phyloP scores from a whole-genome alignment of 495 filamentous ascomycete species.

The Xylaria nigripes region DNA sequence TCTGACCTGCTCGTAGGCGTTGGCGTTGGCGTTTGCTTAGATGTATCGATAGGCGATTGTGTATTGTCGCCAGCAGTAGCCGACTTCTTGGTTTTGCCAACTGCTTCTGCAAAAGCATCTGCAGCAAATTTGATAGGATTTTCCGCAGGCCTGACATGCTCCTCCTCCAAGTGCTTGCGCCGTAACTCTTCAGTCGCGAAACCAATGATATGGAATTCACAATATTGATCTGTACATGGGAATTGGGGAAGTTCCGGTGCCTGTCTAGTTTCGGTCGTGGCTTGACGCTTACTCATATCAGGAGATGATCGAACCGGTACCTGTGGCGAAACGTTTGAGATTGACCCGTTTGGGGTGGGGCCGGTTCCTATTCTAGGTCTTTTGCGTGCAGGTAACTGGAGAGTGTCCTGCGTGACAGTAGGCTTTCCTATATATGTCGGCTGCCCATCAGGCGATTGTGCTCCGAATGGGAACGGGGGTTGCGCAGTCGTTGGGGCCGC shows the following conservation, averaged over 20 bases:
- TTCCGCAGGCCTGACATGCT: conserved; percentile 45
- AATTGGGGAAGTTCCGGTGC: conserved; percentile 30
- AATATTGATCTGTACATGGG: conserved; percentile 37
- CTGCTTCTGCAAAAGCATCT: conserved; percentile 35
- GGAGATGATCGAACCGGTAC: conserved; percentile 38
- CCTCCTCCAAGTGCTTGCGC: conserved; percentile 43
- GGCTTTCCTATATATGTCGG: conserved; percentile 46
- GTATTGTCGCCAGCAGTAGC: conserved; percentile 7
- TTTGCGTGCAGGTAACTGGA: conserved; percentile 49
- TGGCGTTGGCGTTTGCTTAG: conserved; percentile 40
- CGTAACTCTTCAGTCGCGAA: conserved; percentile 48
- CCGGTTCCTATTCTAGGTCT: conserved; percentile 36
- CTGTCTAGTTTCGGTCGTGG: conserved; percentile 27
- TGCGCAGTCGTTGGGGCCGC: conserved; percentile 58
- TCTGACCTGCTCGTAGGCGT: conserved; percentile 23
- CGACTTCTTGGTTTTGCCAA: conserved; percentile 31
- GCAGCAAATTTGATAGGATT: conserved; percentile 44
- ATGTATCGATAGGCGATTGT: conserved; percentile 21
- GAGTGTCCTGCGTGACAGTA: conserved; percentile 39
- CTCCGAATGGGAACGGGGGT: conserved; percentile 58
- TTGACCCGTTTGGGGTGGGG: conserved; percentile 16
- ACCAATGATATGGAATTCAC: conserved; percentile 39
- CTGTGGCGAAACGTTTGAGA: conserved; percentile 40
- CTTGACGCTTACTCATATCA: conserved; percentile 36
- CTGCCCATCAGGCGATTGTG: conserved; percentile 62